Base-by-base conservation (phyloP, 1,139 yeast species). In the Hansenula sp. region DNA sequence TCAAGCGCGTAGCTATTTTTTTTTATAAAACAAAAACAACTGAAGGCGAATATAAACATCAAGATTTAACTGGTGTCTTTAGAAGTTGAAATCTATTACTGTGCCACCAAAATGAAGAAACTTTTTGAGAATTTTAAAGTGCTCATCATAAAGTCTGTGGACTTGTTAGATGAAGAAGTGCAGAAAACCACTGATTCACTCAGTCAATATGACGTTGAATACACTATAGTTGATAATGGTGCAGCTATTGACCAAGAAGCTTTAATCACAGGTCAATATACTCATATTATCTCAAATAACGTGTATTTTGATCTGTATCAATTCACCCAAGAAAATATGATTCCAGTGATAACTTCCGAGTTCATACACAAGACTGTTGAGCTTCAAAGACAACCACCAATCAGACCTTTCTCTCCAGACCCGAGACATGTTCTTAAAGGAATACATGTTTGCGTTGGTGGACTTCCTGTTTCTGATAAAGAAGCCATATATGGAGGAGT, bases 401-500 rank as follows among this genome's bases (percentile, higher is more conserved):
- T 74, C 5, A 67, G 61, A 27, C 52, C 56, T 3, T 65, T 52
- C 57, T 78, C 85, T 19, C 95, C 96, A 0, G 84, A 85, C 55
- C 83, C 87, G 11, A 67, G 67, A 30, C 77, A 74, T 44, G 73
- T 86, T 46, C 67, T 89, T 56, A 78, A 79, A 43, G 74, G 77
- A 37, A 72, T 78, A 20, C 75, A 77, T 50, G 66, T 87, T 0
- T 79, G 86, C 50, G 73, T 80, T 18, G 78, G 85, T 14, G 75
- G 76, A 34, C 62, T 84, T 29, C 69, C 82, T 0, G 60, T 59
- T 1, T 80, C 79, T 9, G 92, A 83, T 50, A 71, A 73, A 38
- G 90, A 82, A 43, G 77, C 75, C 12, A 71, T 83, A 17, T 75
- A 78, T 48, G 85, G 79, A 4, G 87, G 82, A 0, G 80, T 84